Conservation (phyloP, 2,329 filamentous ascomycete species). For the Anisogramma anomala region DNA sequence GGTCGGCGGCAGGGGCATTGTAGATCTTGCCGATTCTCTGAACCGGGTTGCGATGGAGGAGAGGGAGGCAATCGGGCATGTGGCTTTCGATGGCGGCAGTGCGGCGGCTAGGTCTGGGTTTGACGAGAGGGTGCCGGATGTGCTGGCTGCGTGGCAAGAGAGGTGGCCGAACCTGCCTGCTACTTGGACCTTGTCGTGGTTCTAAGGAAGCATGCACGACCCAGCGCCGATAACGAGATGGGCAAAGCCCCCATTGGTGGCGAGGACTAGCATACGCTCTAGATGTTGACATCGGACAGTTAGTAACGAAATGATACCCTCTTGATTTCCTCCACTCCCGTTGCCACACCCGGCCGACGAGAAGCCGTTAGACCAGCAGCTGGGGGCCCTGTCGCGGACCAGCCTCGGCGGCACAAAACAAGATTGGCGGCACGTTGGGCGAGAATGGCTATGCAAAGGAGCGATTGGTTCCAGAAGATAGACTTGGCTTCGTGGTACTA, state of each 20-base stretch:
- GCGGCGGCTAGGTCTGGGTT: constrained; percentile 63
- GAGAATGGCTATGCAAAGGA: too few relatives aligned
- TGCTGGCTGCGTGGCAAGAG: constrained; percentile 88
- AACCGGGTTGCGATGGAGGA: constrained; percentile 74
- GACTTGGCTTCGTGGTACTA: too few relatives aligned
- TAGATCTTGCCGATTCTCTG: constrained; percentile 77
- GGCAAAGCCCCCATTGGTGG: too few relatives aligned
- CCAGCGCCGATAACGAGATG: too few relatives aligned
- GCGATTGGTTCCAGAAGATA: too few relatives aligned
- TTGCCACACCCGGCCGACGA: too few relatives aligned
- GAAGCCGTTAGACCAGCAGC: too few relatives aligned
- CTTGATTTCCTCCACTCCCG: background rate
- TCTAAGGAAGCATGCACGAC: constrained; percentile 51
- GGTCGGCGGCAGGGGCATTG: constrained; percentile 78
- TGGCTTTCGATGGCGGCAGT: constrained; percentile 58
- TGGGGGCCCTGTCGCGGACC: too few relatives aligned
- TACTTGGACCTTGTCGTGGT: constrained; percentile 91
- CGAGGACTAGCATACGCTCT: too few relatives aligned
- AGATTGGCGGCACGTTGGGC: too few relatives aligned
- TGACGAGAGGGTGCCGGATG: constrained; percentile 85
- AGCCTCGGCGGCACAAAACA: too few relatives aligned
- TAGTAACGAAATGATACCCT: background rate
- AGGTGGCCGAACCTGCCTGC: constrained; percentile 84
- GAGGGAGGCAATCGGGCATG: constrained; percentile 50
- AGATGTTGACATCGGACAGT: background rate